A percentile compares a stretch with the other conserved stretches of the same genome.
Evolutionary conservation across 768 basidiomycete species (phyloP).

Genomic region (Kwoniella mangroviensis): DNA sequence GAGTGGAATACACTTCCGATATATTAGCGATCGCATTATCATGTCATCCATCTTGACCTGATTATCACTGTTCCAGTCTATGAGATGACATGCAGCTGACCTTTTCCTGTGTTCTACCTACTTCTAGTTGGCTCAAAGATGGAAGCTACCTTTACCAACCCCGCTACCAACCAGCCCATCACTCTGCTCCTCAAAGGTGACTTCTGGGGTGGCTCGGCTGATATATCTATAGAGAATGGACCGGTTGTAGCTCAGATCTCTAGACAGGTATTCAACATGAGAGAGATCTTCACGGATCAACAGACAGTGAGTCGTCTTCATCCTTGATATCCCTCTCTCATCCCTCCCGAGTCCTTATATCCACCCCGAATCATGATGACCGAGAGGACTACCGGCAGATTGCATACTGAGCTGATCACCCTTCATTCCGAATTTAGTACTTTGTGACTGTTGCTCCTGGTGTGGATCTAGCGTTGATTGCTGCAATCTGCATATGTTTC

Average conservation of each 20-base stretch:
- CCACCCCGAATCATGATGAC: background rate
- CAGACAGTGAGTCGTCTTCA: conserved; percentile 47
- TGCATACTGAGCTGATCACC: too few relatives aligned
- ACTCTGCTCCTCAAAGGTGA: conserved; percentile 51
- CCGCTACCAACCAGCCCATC: conserved; percentile 36
- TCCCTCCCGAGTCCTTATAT: background rate
- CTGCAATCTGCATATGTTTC: conserved; percentile 56
- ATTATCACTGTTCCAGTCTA: too few relatives aligned
- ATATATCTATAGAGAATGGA: conserved; percentile 41
- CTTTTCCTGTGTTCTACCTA: background rate
- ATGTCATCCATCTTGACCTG: too few relatives aligned
- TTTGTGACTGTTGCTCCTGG: conserved; percentile 55
- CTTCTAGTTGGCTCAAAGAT: conserved; percentile 51
- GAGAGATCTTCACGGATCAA: conserved; percentile 51
- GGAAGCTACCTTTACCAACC: conserved; percentile 52
- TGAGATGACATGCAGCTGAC: too few relatives aligned
- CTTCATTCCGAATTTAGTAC: conserved; percentile 30
- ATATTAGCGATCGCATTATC: too few relatives aligned
- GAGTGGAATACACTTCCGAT: conserved; percentile 15
- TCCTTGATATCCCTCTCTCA: background rate
- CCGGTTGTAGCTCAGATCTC: conserved; percentile 53
- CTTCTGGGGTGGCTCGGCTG: conserved; percentile 53
- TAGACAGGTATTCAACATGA: conserved; percentile 45
- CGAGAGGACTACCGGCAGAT: too few relatives aligned
- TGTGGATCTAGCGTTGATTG: conserved; percentile 54